Percentiles rank a stretch among this genome's conserved stretches.
These are phyloP conservation scores for Raddia guianensis DNA, from an alignment of 176 grass and related monocot genomes.

Conservation along the genomic window DNA sequence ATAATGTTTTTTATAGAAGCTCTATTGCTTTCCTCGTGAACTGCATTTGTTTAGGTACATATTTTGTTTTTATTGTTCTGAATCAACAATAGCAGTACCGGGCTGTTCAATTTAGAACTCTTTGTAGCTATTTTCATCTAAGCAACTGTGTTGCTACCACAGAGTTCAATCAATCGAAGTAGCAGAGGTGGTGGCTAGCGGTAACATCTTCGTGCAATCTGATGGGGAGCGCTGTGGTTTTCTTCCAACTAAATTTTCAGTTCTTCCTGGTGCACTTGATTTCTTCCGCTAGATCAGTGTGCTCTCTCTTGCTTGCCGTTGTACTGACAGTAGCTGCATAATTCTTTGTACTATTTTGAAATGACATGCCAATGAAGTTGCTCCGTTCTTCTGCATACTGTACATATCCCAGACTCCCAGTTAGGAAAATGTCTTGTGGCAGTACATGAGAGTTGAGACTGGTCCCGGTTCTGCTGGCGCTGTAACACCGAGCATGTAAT, in stretches of 20 bases:
- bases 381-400: background rate
- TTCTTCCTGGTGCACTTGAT: constrained; percentile 71
- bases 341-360: background rate
- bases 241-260: constrained; percentile 72
- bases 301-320: background rate
- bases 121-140: background rate
- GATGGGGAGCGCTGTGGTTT: constrained; percentile 93
- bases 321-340: constrained; percentile 1
- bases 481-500: constrained; percentile 16
- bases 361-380: background rate
- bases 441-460: background rate
- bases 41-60: background rate
- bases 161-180: constrained; percentile 87
- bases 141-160: constrained; percentile 29
- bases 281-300: constrained; percentile 64
- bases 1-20: background rate
- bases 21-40: background rate
- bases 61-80: background rate
- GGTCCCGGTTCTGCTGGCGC: background rate
- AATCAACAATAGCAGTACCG: background rate
- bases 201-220: constrained; percentile 77
- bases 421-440: background rate
- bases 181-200: constrained; percentile 45
- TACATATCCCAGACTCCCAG: too few species aligned
- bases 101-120: constrained; percentile 11